Evolutionary conservation across 345 rosid genomes (phyloP), one percentile per base, ranked within the genome.

Genomic region (Punica granatum): DNA sequence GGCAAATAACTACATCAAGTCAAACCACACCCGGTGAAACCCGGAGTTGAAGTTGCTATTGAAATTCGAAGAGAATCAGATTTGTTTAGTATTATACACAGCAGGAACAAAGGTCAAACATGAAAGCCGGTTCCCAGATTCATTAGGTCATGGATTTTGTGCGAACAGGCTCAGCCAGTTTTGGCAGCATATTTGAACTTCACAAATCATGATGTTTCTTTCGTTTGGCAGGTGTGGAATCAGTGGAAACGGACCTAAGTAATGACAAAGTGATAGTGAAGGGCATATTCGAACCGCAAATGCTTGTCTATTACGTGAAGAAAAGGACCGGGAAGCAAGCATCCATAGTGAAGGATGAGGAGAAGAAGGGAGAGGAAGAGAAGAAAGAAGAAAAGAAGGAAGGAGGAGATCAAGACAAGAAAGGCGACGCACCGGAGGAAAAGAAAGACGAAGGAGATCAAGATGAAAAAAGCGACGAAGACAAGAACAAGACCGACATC

Each of bases 321-420:
- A 88, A 86, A 81, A 80, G 74, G 65, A 84, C 84, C 30, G 72
- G 75, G 35, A 86, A 84, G 73, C 89, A 82, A 36, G 94, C 76
- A 2, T 74, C 78, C n/a, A 76, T 86, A 7, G 86, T 86, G 62
- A 78, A 82, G 62, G 75, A 76, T 0, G 88, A 83, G 70, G 85
- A 81, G 39, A 67, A 80, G 73, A 75, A 86, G 70, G 70, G 72
- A 41, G 86, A 76, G 37, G 75, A 76, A 36, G 76, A 80, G 69
- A 70, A 84, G 43, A 72, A 81, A 23, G 77, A 82, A 1, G 73
- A 67, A 35, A 63, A 74, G 21, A 62, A 77, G 59, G 59, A 61
- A 76, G 14, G 68, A 72, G 12, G 74, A 70, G 48, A 54, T 44
- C 65, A 66, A 64, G 36, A 37, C 42, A 69, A 44, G 68, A 60